Percentiles rank a stretch among this genome's conserved stretches.
Evolutionary conservation across 805 yeast genomes (phyloP).

Genomic region (Candida jianshihensis): DNA sequence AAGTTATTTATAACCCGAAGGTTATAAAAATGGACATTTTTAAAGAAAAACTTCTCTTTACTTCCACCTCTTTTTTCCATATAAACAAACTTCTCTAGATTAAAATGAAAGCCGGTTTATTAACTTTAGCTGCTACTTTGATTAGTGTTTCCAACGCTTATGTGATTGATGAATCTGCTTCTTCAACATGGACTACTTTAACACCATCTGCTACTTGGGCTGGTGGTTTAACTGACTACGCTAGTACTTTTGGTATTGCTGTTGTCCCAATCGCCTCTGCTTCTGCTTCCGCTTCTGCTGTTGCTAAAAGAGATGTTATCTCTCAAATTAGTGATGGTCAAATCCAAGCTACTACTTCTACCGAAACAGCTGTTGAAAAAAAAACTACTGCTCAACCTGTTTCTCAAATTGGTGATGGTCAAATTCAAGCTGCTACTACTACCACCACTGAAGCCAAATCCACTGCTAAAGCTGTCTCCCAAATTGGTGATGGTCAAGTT

Average conservation of each 20-base stretch:
- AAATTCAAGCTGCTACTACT: constrained; percentile 18
- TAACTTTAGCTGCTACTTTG: not conserved
- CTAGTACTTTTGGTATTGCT: constrained; percentile 39
- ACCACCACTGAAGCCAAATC: constrained; percentile 11
- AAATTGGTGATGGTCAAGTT: constrained; percentile 13
- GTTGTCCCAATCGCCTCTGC: constrained; percentile 8
- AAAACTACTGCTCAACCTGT: constrained; percentile 1
- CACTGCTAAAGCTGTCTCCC: constrained; percentile 14
- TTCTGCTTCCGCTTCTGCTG: constrained; percentile 4
- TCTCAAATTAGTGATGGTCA: constrained; percentile 1
- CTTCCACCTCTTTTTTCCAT: too few relatives aligned
- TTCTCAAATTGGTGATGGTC: constrained; percentile 19
- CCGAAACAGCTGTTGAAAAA: not conserved
- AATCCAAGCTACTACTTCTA: constrained; percentile 1
- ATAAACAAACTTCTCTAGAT: not conserved
- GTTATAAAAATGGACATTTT: too few relatives aligned
- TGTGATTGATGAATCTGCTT: not conserved
- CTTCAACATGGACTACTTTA: constrained; percentile 4
- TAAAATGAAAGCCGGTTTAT: not conserved
- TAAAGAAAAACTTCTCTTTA: too few relatives aligned
- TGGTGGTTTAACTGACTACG: constrained; percentile 29
- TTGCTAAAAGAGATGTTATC: constrained; percentile 4
- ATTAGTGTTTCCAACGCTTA: not conserved
- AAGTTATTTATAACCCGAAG: too few relatives aligned
- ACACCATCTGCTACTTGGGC: constrained; percentile 33